Conservation (phyloP, 2,329 filamentous ascomycete genomes). For the Coniochaeta sp. region DNA sequence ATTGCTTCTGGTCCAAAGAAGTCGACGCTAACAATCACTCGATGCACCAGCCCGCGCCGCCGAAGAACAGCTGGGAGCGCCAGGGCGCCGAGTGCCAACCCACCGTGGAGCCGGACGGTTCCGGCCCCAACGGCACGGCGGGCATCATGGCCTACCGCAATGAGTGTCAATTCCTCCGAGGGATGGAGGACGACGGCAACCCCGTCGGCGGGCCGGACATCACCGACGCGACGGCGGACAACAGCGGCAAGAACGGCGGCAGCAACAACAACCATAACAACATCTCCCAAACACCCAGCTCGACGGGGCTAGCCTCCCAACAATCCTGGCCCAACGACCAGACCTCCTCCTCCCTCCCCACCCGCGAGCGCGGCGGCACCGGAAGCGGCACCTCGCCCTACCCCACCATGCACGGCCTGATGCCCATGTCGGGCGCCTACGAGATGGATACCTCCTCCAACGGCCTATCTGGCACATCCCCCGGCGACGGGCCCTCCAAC, state of each 20-base stretch:
- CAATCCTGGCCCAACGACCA: slow-evolving; percentile 10
- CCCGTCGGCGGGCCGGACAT: slow-evolving; percentile 30
- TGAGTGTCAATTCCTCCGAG: slow-evolving; percentile 36
- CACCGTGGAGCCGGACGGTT: slow-evolving; percentile 9
- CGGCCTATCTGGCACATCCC: slow-evolving; percentile 38
- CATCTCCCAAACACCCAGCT: slow-evolving; percentile 16
- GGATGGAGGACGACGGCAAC: slow-evolving; percentile 31
- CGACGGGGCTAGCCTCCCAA: slow-evolving; percentile 21
- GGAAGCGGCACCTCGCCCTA: slow-evolving; percentile 4
- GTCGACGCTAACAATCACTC: slow-evolving; percentile 12
- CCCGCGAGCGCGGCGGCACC: slow-evolving; percentile 9
- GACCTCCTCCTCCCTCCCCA: slow-evolving; percentile 9
- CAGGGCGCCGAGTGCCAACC: neutral
- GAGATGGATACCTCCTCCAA: slow-evolving; percentile 21
- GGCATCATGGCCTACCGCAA: slow-evolving; percentile 38
- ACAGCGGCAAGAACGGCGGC: slow-evolving; percentile 22
- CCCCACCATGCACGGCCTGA: slow-evolving; percentile 7
- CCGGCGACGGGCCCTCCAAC: slow-evolving; percentile 40
- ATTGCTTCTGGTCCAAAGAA: neutral
- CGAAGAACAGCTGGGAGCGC: slow-evolving; percentile 19
- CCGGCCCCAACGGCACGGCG: neutral
- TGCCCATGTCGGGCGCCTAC: slow-evolving; percentile 4
- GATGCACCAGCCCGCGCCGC: slow-evolving; percentile 1
- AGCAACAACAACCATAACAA: too few relatives aligned
- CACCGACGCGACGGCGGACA: slow-evolving; percentile 27